Evolutionary conservation across 2,329 filamentous ascomycete species (phyloP), one percentile per base, ranked within the genome.

Genomic region (Alternaria hordeiaustralica): DNA sequence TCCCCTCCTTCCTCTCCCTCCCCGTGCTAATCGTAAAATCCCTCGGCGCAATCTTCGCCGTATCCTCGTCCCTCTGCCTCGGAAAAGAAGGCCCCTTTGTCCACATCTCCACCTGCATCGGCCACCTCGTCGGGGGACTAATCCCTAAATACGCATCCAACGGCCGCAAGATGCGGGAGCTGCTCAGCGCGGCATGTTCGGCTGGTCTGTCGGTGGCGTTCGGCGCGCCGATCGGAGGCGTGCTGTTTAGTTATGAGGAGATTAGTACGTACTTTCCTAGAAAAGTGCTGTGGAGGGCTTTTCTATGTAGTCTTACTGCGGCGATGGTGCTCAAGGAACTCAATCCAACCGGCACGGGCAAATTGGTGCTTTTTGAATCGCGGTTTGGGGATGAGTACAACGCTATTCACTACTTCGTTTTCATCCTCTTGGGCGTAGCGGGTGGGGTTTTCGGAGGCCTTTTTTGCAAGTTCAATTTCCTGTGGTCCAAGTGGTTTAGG

Each of bases 71-170:
- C 13, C 86, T 89, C 85, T 88, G 85, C 69, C 75, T 89, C 5
- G 87, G 87, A 1, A 89, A 89, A 77, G 87, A 89, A 81, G 87
- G 87, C 0, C 87, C 87, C 0, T 88, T 89, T 66, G 86, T 89
- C 2, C 87, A 89, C 72, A 88, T 89, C 36, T 86, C 85, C 0
- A 87, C 87, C 3, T 88, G 86, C 67, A 83, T 87, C 0, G 86
- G 86, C 8, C 84, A 87, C 67, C 79, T 88, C 3, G 82, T 88
- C 0, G 85, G 83, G 9, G 81, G 72, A 18, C 63, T 77, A n/a
- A 85, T 88, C 46, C 84, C 85, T 0, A 88, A 88, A 69, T 88
- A 88, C 71, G 76, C 80, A n/a, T 80, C 84, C 9, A 89, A 89
- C 71, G 84, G 84, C 9, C 78, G 86, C 44, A 88, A 88, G 73